phyloP scores from a whole-genome alignment of 768 basidiomycete species.

The Boletellus ananas region DNA sequence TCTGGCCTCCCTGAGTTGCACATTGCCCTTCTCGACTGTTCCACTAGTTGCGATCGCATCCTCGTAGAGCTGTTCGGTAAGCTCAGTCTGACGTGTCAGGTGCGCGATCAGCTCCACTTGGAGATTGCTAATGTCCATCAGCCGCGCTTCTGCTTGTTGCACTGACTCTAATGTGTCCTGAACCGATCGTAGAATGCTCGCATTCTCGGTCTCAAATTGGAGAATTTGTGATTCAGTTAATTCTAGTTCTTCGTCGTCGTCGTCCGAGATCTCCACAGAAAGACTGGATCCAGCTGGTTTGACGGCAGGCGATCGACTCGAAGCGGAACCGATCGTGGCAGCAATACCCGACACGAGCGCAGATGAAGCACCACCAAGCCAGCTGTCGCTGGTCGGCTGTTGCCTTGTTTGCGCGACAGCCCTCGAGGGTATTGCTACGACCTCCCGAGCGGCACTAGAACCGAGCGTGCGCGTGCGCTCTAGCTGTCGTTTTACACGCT shows the following conservation, averaged over 20 bases:
- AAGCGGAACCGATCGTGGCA: conserved; percentile 52
- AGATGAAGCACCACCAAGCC: conserved; percentile 59
- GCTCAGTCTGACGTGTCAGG: conserved; percentile 83
- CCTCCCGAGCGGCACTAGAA: conserved; percentile 68
- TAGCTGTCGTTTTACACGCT: conserved; percentile 81
- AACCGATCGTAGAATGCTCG: conserved; percentile 75
- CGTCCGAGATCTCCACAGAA: conserved; percentile 44
- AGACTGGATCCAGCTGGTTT: conserved; percentile 29
- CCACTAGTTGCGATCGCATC: conserved; percentile 87
- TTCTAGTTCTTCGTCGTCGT: conserved; percentile 78
- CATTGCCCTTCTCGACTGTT: conserved; percentile 85
- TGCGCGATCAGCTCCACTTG: conserved; percentile 91
- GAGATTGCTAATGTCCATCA: conserved; percentile 89
- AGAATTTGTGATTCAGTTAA: conserved; percentile 85
- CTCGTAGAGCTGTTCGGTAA: conserved; percentile 91
- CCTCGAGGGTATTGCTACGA: conserved; percentile 41
- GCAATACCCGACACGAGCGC: conserved; percentile 54
- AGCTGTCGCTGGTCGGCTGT: conserved; percentile 39
- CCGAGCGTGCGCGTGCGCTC: conserved; percentile 84
- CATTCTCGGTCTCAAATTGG: conserved; percentile 92
- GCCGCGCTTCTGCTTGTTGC: conserved; percentile 84
- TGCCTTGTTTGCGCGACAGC: conserved; percentile 20
- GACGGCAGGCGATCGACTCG: conserved; percentile 29
- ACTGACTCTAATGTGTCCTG: conserved; percentile 87
- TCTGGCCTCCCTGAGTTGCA: conserved; percentile 85